Base-by-base conservation (phyloP, 129 eudicot species). In the Ambrosia trifida region DNA sequence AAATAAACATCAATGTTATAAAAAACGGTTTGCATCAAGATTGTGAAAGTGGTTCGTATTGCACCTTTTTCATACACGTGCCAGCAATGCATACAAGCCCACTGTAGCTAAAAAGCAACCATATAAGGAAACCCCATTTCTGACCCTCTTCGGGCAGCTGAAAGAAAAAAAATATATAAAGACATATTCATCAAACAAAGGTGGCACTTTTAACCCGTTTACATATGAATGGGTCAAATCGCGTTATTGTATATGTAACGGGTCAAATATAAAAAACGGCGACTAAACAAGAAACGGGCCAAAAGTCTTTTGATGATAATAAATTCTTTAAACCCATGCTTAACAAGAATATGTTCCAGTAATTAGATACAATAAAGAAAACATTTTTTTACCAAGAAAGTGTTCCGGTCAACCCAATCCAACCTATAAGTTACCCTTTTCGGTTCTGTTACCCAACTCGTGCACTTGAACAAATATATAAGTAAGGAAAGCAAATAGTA, bases 121-220 rank as follows among this genome's bases (percentile, higher is more conserved):
- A 94, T 78, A 94, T 94, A 76, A 94, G 89, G 69, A 94, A 94
- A 31, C 99, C 99, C 91, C 97, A 94, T 70, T 90, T 94, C 75
- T 94, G 99, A 65, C 99, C 99, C 68, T 94, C 96, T 85, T 87
- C 96, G 3, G 99, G 99, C 80, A 94, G 82, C 98, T 94, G 89
- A 75, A 83, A 73, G 18, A n/a, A 51, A 35, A 24, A n/a, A 79
- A 5, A 1, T 65, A 38, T 4, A 38, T 5, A 47, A 33, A 69
- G 12, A 50, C 31, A 74, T 6, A 33, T 53, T 30, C 68, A 53
- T 40, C 4, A 64, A 14, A 40, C 4, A 64, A 14, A 40, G n/a
- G n/a, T n/a, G n/a, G n/a, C n/a, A n/a, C n/a, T n/a, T n/a, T n/a
- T n/a, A n/a, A n/a, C n/a, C n/a, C n/a, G n/a, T n/a, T n/a, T n/a